Percentiles rank a stretch among this genome's conserved stretches.
These are phyloP conservation scores for Kwoniella bestiolae DNA, from an alignment of 768 basidiomycete species.

Conservation along the genomic window DNA sequence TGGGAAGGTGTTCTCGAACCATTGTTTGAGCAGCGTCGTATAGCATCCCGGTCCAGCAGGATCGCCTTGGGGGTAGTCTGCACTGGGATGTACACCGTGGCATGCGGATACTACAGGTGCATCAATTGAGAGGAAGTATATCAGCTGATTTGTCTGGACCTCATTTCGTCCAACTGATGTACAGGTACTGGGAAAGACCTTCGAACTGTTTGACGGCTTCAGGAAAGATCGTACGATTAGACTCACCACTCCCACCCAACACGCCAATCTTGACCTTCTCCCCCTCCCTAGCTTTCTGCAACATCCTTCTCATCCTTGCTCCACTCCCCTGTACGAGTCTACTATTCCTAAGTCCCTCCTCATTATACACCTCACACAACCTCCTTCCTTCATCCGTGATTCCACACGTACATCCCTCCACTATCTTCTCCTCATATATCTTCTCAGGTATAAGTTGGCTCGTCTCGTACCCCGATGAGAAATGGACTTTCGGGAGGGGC, in stretches of 20 bases:
- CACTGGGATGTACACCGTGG: conserved; percentile 51
- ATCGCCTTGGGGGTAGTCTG: conserved; percentile 48
- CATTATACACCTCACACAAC: conserved; percentile 46
- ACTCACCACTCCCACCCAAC: conserved; percentile 54
- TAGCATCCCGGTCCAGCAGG: conserved; percentile 56
- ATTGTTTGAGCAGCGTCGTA: conserved; percentile 43
- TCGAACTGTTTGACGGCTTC: no score
- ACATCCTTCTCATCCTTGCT: conserved; percentile 42
- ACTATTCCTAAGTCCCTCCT: conserved; percentile 37
- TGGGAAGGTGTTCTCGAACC: conserved; percentile 48
- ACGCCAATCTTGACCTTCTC: conserved; percentile 46
- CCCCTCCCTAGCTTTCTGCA: conserved; percentile 46
- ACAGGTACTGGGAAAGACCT: no score
- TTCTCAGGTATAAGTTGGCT: not conserved
- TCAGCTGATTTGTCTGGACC: not conserved
- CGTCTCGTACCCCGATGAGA: conserved; percentile 16
- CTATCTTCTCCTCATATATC: conserved; percentile 22
- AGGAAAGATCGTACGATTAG: not conserved
- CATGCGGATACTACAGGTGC: conserved; percentile 51
- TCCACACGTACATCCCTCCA: conserved; percentile 36
- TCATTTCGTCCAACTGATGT: not conserved
- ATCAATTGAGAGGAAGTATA: not conserved
- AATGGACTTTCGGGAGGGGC: conserved; percentile 36
- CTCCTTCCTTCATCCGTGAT: conserved; percentile 37
- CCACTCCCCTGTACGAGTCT: conserved; percentile 44